A percentile compares a stretch with the other conserved stretches of the same genome.
Evolutionary conservation across 345 rosid species (phyloP).

Genomic region (Erucastrum elatum): DNA sequence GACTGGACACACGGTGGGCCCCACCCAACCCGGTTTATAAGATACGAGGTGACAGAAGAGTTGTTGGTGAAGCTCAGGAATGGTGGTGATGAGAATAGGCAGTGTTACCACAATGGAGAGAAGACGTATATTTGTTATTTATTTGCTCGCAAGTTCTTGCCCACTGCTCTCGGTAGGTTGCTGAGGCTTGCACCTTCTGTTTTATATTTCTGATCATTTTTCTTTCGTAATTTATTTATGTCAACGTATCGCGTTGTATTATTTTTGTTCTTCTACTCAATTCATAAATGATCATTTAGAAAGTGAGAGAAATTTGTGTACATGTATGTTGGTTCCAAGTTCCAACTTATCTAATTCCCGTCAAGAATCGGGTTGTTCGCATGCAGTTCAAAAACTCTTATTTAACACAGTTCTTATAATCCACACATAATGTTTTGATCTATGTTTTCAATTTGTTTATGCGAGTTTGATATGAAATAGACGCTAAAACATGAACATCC

Average conservation of each 20-base stretch:
- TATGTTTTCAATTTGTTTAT: not conserved
- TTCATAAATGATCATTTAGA: not conserved
- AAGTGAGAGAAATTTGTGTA: not conserved
- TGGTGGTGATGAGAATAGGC: slow-evolving; percentile 25
- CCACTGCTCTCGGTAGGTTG: slow-evolving; percentile 57
- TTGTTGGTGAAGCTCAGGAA: slow-evolving; percentile 58
- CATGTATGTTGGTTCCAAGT: not conserved
- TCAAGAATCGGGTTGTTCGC: not conserved
- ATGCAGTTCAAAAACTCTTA: not conserved
- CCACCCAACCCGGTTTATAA: slow-evolving; percentile 55
- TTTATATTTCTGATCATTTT: slow-evolving; percentile 41
- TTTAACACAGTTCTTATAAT: not conserved
- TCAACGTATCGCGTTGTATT: not conserved
- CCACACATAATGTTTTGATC: not conserved
- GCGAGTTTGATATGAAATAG: not conserved
- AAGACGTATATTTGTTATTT: slow-evolving; percentile 55
- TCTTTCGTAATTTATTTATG: not conserved
- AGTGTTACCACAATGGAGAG: slow-evolving; percentile 58
- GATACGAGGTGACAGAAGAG: slow-evolving; percentile 50
- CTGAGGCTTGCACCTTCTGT: slow-evolving; percentile 56
- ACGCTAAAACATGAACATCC: not conserved
- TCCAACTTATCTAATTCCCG: too few relatives aligned
- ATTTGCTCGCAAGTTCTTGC: slow-evolving; percentile 81
- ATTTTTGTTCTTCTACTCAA: slow-evolving; percentile 8
- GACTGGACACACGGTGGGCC: slow-evolving; percentile 84